phyloP scores from a whole-genome alignment of 2,329 filamentous ascomycete species.

The Sphaerulina musiva region DNA sequence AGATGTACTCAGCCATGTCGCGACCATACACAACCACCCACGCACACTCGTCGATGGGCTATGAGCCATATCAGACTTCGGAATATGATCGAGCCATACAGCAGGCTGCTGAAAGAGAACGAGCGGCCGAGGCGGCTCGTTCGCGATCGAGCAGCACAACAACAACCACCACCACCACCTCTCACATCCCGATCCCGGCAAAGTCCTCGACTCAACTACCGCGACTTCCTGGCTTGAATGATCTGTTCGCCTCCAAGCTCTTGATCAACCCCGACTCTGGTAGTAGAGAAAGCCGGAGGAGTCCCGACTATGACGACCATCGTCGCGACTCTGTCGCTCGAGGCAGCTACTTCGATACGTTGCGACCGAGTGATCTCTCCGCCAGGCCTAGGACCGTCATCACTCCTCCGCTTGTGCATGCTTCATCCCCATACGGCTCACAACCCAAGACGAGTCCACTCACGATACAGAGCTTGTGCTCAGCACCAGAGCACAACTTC shows the following conservation, averaged over 20 bases:
- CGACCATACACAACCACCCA: background rate
- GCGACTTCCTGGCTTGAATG: slow-evolving; percentile 11
- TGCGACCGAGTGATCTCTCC: background rate
- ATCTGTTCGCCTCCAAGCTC: slow-evolving; percentile 13
- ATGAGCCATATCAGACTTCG: slow-evolving; percentile 7
- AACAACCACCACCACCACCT: background rate
- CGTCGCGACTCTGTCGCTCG: slow-evolving; percentile 3
- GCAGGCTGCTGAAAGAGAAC: slow-evolving; percentile 2
- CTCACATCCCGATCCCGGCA: background rate
- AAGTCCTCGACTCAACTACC: background rate
- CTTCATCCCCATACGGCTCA: background rate
- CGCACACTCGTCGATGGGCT: background rate
- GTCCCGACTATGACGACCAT: background rate
- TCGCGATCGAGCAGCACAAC: background rate
- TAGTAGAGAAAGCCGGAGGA: background rate
- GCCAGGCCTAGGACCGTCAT: background rate
- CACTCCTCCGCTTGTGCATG: background rate
- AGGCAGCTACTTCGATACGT: background rate
- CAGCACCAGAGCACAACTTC: background rate
- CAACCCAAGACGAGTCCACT: background rate
- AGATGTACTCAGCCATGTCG: background rate
- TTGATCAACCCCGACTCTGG: slow-evolving; percentile 10
- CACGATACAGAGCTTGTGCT: slow-evolving; percentile 9
- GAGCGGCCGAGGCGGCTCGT: background rate
- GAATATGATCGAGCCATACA: slow-evolving; percentile 8